Percentiles rank a stretch among this genome's conserved stretches.
phyloP scores from a whole-genome alignment of 345 rosid genomes.

The Brassica rapa region DNA sequence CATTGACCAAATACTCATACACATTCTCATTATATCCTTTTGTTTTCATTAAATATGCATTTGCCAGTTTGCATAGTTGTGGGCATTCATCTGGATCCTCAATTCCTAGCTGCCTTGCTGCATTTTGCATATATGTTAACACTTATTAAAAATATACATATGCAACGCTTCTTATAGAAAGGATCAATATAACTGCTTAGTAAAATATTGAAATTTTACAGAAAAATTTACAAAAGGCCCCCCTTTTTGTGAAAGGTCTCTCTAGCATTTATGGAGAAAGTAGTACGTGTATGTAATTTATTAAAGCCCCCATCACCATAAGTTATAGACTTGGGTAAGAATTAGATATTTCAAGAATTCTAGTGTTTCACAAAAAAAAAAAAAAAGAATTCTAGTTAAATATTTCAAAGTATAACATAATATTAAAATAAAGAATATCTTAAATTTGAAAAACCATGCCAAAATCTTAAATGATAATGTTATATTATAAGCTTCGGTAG shows the following conservation, averaged over 20 bases:
- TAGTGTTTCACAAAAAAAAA: neutral
- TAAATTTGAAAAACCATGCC: neutral
- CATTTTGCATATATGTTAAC: neutral
- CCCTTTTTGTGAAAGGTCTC: neutral
- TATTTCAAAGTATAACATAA: neutral
- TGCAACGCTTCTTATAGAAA: neutral
- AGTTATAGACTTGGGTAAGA: neutral
- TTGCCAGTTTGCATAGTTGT: slow-evolving; percentile 64
- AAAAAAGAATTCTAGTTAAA: no score
- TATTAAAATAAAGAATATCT: neutral
- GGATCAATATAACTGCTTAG: neutral
- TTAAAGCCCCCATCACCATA: neutral
- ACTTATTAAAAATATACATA: neutral
- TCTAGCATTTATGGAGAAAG: neutral
- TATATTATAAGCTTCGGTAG: neutral
- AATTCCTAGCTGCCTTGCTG: slow-evolving; percentile 88
- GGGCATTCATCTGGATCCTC: slow-evolving; percentile 68
- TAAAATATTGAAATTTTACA: neutral
- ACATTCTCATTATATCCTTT: slow-evolving; percentile 62
- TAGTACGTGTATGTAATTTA: neutral
- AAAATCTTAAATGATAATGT: neutral
- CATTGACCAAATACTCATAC: slow-evolving; percentile 52
- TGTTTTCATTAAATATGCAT: slow-evolving; percentile 55
- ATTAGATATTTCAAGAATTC: neutral
- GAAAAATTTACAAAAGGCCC: neutral